Conservation (phyloP, 2,329 filamentous ascomycete species). For the Fusarium pseudograminearum region DNA sequence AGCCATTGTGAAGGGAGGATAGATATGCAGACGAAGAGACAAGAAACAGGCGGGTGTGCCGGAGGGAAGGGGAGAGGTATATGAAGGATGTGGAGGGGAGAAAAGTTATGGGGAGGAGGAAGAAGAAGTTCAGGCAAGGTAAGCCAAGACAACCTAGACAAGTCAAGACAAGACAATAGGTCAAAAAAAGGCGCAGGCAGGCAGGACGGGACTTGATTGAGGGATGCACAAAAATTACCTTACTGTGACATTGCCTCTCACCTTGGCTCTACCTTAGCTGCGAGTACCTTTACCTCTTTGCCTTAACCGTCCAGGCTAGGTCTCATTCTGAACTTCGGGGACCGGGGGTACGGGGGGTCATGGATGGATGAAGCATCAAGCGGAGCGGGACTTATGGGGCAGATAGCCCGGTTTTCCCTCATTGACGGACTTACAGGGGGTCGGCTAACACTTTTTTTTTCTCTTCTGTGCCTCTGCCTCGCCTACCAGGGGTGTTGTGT, state of each 20-base stretch:
- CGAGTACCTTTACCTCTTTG: conserved; percentile 27
- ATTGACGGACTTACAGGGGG: conserved; percentile 31
- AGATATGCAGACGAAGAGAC: conserved; percentile 49
- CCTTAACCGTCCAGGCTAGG: conserved; percentile 9
- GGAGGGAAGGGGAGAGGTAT: conserved; percentile 50
- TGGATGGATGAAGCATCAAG: conserved; percentile 34
- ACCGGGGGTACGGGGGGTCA: conserved; percentile 30
- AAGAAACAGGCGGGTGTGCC: conserved; percentile 49
- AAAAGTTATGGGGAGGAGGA: conserved; percentile 47
- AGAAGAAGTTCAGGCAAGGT: conserved; percentile 52
- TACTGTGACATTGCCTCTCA: conserved; percentile 29
- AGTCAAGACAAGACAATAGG: conserved; percentile 3
- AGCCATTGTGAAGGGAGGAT: conserved; percentile 72
- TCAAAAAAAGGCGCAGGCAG: conserved; percentile 44
- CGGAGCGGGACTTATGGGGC: conserved; percentile 40
- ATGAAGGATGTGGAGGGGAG: conserved; percentile 50
- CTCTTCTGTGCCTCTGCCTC: conserved; percentile 2
- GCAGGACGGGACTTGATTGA: conserved; percentile 8
- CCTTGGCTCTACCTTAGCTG: conserved; percentile 32
- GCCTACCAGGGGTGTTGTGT: conserved; percentile 18
- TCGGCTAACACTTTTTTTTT: conserved; percentile 26
- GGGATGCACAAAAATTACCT: conserved; percentile 32
- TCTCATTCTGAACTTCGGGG: conserved; percentile 39
- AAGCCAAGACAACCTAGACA: conserved; percentile 15
- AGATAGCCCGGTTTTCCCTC: conserved; percentile 29